These are phyloP conservation scores for Hypoxylon sp. DNA, from an alignment of 2,329 filamentous ascomycete genomes.

Conservation along the genomic window DNA sequence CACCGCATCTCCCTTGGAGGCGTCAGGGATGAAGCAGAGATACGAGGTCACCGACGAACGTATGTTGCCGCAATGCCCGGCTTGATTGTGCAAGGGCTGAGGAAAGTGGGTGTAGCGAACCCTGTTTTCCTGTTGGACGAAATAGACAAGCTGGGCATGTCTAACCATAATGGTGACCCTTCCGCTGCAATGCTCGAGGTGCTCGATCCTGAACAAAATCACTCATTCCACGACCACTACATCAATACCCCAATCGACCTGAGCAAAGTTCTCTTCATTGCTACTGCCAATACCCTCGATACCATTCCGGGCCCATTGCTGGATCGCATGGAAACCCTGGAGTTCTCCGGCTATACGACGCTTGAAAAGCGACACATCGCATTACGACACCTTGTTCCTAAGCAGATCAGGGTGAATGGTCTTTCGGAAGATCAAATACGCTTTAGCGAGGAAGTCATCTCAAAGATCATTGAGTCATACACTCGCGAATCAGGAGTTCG, in stretches of 20 bases:
- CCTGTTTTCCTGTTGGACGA: constrained; percentile 96
- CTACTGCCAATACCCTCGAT: constrained; percentile 94
- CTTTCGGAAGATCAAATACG: constrained; percentile 81
- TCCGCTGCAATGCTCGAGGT: constrained; percentile 98
- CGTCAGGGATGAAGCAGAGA: constrained; percentile 96
- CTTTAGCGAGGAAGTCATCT: constrained; percentile 86
- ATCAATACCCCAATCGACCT: constrained; percentile 95
- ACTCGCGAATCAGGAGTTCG: constrained; percentile 96
- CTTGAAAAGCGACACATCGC: constrained; percentile 98
- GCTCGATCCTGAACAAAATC: constrained; percentile 96
- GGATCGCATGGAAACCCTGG: constrained; percentile 97
- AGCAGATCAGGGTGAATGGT: constrained; percentile 93
- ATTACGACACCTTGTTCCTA: constrained; percentile 91
- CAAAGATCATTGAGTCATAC: constrained; percentile 96
- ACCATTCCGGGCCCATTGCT: constrained; percentile 95
- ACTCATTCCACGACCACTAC: constrained; percentile 96
- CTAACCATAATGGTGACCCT: constrained; percentile 94
- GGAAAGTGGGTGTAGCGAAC: constrained; percentile 96
- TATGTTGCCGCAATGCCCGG: constrained; percentile 99
- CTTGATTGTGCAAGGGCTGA: constrained; percentile 90
- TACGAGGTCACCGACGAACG: constrained; percentile 92
- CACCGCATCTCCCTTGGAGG: constrained; percentile 97
- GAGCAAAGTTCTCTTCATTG: constrained; percentile 97
- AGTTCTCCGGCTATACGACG: constrained; percentile 94
- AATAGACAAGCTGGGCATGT: constrained; percentile 94